phyloP scores from a whole-genome alignment of 2,329 filamentous ascomycete genomes.

The Tympanopsis confertula region DNA sequence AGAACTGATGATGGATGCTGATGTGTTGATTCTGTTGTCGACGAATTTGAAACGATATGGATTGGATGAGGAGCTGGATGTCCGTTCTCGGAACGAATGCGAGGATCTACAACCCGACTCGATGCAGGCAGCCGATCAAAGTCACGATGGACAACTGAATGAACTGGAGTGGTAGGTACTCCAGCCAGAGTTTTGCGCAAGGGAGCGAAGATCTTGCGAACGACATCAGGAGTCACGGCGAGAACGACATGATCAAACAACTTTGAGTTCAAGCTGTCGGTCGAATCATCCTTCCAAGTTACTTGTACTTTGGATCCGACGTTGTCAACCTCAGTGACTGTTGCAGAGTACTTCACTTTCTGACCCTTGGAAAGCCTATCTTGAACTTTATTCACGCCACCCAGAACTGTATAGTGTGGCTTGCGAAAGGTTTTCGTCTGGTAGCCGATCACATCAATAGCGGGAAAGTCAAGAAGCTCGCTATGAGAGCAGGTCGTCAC shows the following conservation, averaged over 20 bases:
- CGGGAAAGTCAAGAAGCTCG: slow-evolving; percentile 36
- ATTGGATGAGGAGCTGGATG: slow-evolving; percentile 18
- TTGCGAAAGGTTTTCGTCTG: slow-evolving; percentile 30
- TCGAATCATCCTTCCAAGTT: slow-evolving; percentile 15
- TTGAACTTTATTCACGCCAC: slow-evolving; percentile 37
- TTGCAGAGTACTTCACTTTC: slow-evolving; percentile 25
- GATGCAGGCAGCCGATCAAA: slow-evolving; percentile 3
- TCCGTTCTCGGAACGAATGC: slow-evolving; percentile 8
- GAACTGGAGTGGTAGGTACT: slow-evolving; percentile 35
- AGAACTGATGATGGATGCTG: slow-evolving; percentile 35
- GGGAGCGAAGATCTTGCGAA: slow-evolving; percentile 31
- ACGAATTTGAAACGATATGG: slow-evolving; percentile 14
- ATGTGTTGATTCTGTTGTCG: slow-evolving; percentile 38
- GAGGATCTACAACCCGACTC: slow-evolving; percentile 6
- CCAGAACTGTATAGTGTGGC: slow-evolving; percentile 37
- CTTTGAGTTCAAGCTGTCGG: slow-evolving; percentile 12
- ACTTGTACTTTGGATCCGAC: slow-evolving; percentile 14
- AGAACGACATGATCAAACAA: slow-evolving; percentile 39
- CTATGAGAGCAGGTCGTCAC: slow-evolving; percentile 42
- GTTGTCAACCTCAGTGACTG: slow-evolving; percentile 19
- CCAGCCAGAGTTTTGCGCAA: slow-evolving; percentile 19
- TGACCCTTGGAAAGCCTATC: slow-evolving; percentile 26
- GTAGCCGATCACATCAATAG: slow-evolving; percentile 37
- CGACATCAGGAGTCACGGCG: slow-evolving; percentile 41
- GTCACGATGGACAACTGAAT: slow-evolving; percentile 28